A percentile compares a stretch with the other conserved stretches of the same genome.
These are phyloP conservation scores for Globomyces pollinis-pini DNA, from an alignment of 192 early-diverging fungal species.

Conservation along the genomic window DNA sequence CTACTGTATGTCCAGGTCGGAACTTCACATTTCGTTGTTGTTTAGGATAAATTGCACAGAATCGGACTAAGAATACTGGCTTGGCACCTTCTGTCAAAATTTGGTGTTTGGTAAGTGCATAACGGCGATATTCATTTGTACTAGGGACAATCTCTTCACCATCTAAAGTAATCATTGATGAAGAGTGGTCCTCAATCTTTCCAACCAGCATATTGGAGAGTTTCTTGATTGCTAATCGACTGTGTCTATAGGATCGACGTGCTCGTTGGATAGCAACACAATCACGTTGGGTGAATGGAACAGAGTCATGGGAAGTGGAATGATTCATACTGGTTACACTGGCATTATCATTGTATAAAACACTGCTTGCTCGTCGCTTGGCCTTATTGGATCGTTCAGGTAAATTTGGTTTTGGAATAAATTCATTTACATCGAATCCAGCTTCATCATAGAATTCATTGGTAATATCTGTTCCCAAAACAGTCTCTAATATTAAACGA, in stretches of 20 bases:
- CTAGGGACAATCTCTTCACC: slow-evolving; percentile 8
- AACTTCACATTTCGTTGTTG: slow-evolving; percentile 11
- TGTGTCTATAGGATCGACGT: slow-evolving; percentile 13
- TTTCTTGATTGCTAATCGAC: slow-evolving; percentile 4
- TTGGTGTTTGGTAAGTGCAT: slow-evolving; percentile 19
- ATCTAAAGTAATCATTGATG: too few relatives aligned
- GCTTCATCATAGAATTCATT: slow-evolving; percentile 13
- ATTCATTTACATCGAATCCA: neutral
- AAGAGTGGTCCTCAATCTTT: neutral
- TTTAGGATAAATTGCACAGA: slow-evolving; percentile 13
- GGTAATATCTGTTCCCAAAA: slow-evolving; percentile 26
- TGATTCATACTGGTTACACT: slow-evolving; percentile 2
- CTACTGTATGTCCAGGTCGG: slow-evolving; percentile 17
- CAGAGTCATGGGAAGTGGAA: neutral
- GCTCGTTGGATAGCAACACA: slow-evolving; percentile 1
- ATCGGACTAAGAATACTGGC: slow-evolving; percentile 7
- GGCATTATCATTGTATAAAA: neutral
- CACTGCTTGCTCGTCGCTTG: neutral
- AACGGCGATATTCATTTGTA: slow-evolving; percentile 29
- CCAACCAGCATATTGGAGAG: neutral
- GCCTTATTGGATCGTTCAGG: neutral
- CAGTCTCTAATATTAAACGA: slow-evolving; percentile 16
- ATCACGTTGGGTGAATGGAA: neutral
- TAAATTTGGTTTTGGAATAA: neutral
- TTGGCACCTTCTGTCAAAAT: neutral